phyloP scores from a whole-genome alignment of 2,329 filamentous ascomycete species.

The Apiospora phragmitis region DNA sequence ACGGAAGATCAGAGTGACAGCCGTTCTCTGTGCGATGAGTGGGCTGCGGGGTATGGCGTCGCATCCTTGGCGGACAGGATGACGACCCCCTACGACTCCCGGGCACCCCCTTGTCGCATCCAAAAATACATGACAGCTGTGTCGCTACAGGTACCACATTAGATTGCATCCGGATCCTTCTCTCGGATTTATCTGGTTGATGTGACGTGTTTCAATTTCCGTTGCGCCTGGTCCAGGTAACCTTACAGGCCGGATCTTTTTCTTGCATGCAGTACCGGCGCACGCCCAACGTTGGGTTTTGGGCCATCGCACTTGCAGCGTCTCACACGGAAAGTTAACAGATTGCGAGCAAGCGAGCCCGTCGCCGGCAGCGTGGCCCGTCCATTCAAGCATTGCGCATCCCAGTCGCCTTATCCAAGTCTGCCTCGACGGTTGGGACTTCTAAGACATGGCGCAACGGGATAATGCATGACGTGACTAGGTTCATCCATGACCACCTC shows the following conservation, averaged over 20 bases:
- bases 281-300: neutral
- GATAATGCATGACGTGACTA: neutral
- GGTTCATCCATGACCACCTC: neutral
- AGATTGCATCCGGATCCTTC: constrained; percentile 5
- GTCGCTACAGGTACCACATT: neutral
- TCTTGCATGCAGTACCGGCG: neutral
- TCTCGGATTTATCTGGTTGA: neutral
- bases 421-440: neutral
- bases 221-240: neutral
- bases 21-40: neutral
- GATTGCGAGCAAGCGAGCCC: neutral
- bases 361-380: too few relatives aligned
- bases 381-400: neutral
- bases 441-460: constrained; percentile 2
- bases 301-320: neutral
- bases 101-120: neutral
- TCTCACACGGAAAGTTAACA: neutral
- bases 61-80: neutral
- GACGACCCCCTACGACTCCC: too few relatives aligned
- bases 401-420: neutral
- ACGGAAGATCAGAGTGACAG: neutral
- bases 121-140: constrained; percentile 1
- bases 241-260: neutral
- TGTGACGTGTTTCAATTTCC: constrained; percentile 8
- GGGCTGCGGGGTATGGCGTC: neutral